Base-by-base conservation (phyloP, 2,329 filamentous ascomycete genomes). In the Fusarium chuoi region DNA sequence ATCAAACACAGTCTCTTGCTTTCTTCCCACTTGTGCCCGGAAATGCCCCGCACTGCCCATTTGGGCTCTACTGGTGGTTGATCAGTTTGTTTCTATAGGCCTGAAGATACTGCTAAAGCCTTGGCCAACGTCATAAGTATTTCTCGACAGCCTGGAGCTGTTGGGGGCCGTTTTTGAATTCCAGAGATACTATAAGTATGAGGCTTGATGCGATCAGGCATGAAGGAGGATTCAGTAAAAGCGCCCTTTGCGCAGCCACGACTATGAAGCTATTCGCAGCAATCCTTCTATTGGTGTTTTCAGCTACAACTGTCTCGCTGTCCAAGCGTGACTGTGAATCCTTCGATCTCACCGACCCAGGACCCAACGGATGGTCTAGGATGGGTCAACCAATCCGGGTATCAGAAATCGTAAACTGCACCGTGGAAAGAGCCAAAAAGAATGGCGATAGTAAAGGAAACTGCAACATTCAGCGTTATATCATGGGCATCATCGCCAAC, bases 211-310 rank as follows among this genome's bases (percentile, higher is more conserved):
- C 24, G 6, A 15, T 15, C 12, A 28, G 1, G 24, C 8, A 6
- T 10, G 4, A 46, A 28, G 18, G 1, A 9, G 2, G 7, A 2
- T 18, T 24, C 15, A 18, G 7, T 13, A 7, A 26, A 20, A 20
- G 7, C 2, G 7, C 12, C 20, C 7, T 20, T 24, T 24, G 3
- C 1, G 5, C n/a, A 18, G 3, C 4, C n/a, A 36, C 1, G 0
- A 11, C 4, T 13, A 38, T 54, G 51, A 54, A 38, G 7, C 0
- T 2, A 6, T 22, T n/a, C 7, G 5, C 2, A 22, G 7, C 2
- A 13, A 13, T 22, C 13, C 6, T 38, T 18, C 35, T 38, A 6
- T 5, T 38, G 24, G 7, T 2, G 0, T 38, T 54, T n/a, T 18
- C 35, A n/a, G 2, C 18, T 0, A 28, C 5, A 0, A 10, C 20